Evolutionary conservation across 164 flowering plant genomes (phyloP).

Genomic region (Echeveria elegans): DNA sequence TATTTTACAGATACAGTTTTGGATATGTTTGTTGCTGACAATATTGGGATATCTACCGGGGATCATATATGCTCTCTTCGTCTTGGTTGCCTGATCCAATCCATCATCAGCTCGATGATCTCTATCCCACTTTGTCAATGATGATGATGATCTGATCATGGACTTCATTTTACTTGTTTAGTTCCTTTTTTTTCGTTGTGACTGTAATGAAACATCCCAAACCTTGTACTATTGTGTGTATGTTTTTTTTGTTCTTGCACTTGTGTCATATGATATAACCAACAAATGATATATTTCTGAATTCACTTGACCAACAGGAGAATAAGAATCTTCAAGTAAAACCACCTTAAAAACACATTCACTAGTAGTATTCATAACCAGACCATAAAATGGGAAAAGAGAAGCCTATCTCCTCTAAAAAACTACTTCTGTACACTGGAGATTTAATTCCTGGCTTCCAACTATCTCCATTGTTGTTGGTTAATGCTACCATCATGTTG

Average conservation of each 20-base stretch:
- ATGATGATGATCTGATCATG: no score
- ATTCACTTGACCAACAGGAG: no score
- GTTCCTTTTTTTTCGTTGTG: background rate
- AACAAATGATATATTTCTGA: no score
- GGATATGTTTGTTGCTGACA: conserved; percentile 11
- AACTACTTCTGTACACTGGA: background rate
- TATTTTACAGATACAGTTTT: conserved; percentile 4
- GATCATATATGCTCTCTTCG: conserved; percentile 7
- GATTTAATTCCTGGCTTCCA: background rate
- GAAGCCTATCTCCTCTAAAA: background rate
- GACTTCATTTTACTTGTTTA: background rate
- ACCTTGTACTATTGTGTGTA: no score
- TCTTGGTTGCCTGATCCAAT: background rate
- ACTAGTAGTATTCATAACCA: no score
- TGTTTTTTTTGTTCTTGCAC: no score
- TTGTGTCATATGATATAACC: no score
- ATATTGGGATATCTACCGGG: conserved; percentile 10
- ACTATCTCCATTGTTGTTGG: background rate
- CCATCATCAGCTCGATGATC: background rate
- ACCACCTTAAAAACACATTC: no score
- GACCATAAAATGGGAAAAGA: background rate
- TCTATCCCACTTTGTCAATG: no score
- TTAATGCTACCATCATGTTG: no score
- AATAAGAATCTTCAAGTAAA: no score
- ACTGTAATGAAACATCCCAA: background rate